These are phyloP conservation scores for Vickermania ingenoplastis DNA, from an alignment of 208 protist genomes.

Conservation along the genomic window DNA sequence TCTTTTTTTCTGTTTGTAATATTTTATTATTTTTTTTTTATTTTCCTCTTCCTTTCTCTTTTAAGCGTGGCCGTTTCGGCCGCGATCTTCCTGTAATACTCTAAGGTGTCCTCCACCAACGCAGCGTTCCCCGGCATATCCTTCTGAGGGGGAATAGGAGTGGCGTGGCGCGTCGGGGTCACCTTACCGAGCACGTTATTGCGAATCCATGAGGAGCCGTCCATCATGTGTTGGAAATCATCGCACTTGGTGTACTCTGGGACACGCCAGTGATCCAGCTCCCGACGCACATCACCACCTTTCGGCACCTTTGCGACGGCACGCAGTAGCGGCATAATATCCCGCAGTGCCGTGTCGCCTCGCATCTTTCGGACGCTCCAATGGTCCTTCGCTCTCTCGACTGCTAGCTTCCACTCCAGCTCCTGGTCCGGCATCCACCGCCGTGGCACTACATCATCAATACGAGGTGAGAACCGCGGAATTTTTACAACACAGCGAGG, in stretches of 20 bases:
- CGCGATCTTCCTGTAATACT: too few relatives aligned
- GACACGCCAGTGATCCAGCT: slow-evolving; percentile 76
- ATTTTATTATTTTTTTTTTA: too few relatives aligned
- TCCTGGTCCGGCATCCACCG: too few relatives aligned
- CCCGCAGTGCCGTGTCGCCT: slow-evolving; percentile 42
- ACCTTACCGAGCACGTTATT: slow-evolving; percentile 38
- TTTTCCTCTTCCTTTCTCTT: too few relatives aligned
- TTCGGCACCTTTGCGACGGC: slow-evolving; percentile 26
- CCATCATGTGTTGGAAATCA: slow-evolving; percentile 71
- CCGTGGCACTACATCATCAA: slow-evolving; percentile 24
- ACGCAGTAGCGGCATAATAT: slow-evolving; percentile 67
- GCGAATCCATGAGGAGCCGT: slow-evolving; percentile 34
- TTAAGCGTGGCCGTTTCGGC: too few relatives aligned
- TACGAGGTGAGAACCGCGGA: slow-evolving; percentile 44
- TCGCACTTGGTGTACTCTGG: slow-evolving; percentile 68
- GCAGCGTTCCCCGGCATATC: neutral
- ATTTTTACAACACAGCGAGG: slow-evolving; percentile 75
- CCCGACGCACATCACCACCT: slow-evolving; percentile 31
- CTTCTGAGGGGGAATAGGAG: slow-evolving; percentile 44
- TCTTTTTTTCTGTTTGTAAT: too few relatives aligned
- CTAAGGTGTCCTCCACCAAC: neutral
- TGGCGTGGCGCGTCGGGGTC: slow-evolving; percentile 15
- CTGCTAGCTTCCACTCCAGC: too few relatives aligned
- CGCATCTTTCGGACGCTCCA: too few relatives aligned
- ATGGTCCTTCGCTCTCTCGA: too few relatives aligned